Percentiles rank a stretch among this genome's conserved stretches.
phyloP scores from a whole-genome alignment of 2,329 filamentous ascomycete genomes.

The Alternaria triticimaculans region DNA sequence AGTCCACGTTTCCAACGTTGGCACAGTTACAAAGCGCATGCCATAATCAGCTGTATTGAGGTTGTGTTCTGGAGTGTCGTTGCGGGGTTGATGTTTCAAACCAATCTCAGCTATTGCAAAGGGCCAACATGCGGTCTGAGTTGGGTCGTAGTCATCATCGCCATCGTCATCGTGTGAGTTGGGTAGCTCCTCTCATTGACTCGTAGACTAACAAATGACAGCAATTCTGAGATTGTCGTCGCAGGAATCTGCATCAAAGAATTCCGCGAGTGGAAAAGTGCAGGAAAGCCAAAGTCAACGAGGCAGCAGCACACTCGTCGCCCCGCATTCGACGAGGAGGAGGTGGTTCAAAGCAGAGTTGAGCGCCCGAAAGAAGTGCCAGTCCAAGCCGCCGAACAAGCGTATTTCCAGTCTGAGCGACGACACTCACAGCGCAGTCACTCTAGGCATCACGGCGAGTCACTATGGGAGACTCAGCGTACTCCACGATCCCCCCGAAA shows the following conservation, averaged over 20 bases:
- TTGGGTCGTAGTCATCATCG: conserved; percentile 27
- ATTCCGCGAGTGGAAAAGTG: background rate
- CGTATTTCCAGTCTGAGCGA: background rate
- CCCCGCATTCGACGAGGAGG: background rate
- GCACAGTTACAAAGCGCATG: conserved; percentile 51
- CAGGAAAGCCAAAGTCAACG: background rate
- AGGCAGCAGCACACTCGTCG: background rate
- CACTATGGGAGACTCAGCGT: background rate
- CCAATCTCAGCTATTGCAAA: conserved; percentile 21
- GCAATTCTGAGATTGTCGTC: background rate
- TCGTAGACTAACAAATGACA: background rate
- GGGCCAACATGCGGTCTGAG: conserved; percentile 26
- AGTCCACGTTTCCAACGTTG: conserved; percentile 42
- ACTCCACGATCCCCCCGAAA: background rate
- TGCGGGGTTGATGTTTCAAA: conserved; percentile 35
- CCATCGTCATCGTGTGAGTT: conserved; percentile 20
- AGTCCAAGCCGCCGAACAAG: background rate
- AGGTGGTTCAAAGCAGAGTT: background rate
- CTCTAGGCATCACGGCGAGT: background rate
- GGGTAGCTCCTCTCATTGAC: background rate
- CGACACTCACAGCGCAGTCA: background rate
- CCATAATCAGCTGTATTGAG: conserved; percentile 52
- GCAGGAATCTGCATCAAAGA: background rate
- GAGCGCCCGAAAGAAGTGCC: background rate
- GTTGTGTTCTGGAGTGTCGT: conserved; percentile 53